A percentile compares a stretch with the other conserved stretches of the same genome.
Evolutionary conservation across 2,329 filamentous ascomycete species (phyloP).

Genomic region (Peltaster fructicola): DNA sequence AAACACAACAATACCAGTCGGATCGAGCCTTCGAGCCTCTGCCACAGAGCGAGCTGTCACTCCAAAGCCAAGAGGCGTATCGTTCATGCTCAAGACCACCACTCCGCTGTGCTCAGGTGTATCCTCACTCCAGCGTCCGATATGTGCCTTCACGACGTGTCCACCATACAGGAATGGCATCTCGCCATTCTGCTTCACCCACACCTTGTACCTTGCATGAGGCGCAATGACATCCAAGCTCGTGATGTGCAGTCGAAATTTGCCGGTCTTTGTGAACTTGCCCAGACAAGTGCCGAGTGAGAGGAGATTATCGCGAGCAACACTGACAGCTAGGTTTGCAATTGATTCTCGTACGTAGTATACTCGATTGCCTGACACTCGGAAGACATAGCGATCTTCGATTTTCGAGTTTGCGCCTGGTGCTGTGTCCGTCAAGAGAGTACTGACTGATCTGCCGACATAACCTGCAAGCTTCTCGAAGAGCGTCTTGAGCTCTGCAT

Average conservation of each 20-base stretch:
- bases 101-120: constrained; percentile 86
- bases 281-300: constrained; percentile 81
- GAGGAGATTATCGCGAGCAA: constrained; percentile 65
- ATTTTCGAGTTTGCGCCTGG: constrained; percentile 34
- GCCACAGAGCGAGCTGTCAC: constrained; percentile 75
- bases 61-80: constrained; percentile 77
- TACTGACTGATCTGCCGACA: constrained; percentile 69
- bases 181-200: constrained; percentile 89
- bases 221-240: constrained; percentile 76
- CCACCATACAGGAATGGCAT: constrained; percentile 96
- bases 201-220: constrained; percentile 90
- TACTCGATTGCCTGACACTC: constrained; percentile 63
- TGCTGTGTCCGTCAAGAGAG: constrained; percentile 38
- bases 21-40: constrained; percentile 69
- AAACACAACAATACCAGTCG: constrained; percentile 77
- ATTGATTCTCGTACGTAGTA: constrained; percentile 85
- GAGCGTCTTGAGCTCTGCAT: constrained; percentile 59
- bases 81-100: constrained; percentile 79
- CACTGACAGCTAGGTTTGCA: constrained; percentile 76
- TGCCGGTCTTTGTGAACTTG: constrained; percentile 92
- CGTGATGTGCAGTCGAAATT: constrained; percentile 88
- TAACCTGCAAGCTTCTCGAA: constrained; percentile 92
- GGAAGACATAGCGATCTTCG: constrained; percentile 65
- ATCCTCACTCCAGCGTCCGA: constrained; percentile 76
- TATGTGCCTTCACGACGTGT: constrained; percentile 68